A percentile compares a stretch with the other conserved stretches of the same genome.
Evolutionary conservation across 805 yeast species (phyloP).

Genomic region (Suhomyces kilbournensis): DNA sequence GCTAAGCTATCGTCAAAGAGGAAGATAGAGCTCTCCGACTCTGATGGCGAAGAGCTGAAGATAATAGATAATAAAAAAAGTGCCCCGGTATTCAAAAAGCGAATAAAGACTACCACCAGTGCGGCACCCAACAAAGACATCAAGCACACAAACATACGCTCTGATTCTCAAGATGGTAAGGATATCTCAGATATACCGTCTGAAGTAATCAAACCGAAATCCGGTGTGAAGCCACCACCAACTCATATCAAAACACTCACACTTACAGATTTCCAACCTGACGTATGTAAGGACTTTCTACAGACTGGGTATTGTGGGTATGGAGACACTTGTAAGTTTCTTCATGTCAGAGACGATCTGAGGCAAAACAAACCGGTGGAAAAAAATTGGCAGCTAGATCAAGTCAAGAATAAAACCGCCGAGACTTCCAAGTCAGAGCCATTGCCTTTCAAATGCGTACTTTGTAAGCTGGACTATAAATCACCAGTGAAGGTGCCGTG

Average conservation of each 20-base stretch:
- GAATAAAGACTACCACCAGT: background rate
- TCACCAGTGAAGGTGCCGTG: conserved; percentile 60
- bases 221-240: conserved; percentile 27
- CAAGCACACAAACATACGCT: conserved; percentile 2
- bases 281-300: conserved; percentile 87
- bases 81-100: conserved; percentile 5
- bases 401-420: conserved; percentile 13
- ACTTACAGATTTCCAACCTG: conserved; percentile 83
- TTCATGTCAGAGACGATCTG: conserved; percentile 87
- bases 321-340: conserved; percentile 94
- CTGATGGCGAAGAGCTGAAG: background rate
- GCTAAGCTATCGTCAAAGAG: conserved; percentile 1
- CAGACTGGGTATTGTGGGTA: conserved; percentile 95
- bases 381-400: conserved; percentile 62
- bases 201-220: background rate
- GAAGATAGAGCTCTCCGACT: conserved; percentile 6
- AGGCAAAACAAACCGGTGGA: conserved; percentile 62
- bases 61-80: background rate
- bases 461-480: conserved; percentile 56
- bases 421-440: conserved; percentile 15
- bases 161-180: background rate
- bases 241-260: conserved; percentile 59
- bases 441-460: conserved; percentile 58
- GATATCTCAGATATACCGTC: background rate
- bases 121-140: background rate